A percentile compares a stretch with the other conserved stretches of the same genome.
These are phyloP conservation scores for Earliella scabrosa DNA, from an alignment of 1,284 basidiomycete genomes.

Conservation along the genomic window DNA sequence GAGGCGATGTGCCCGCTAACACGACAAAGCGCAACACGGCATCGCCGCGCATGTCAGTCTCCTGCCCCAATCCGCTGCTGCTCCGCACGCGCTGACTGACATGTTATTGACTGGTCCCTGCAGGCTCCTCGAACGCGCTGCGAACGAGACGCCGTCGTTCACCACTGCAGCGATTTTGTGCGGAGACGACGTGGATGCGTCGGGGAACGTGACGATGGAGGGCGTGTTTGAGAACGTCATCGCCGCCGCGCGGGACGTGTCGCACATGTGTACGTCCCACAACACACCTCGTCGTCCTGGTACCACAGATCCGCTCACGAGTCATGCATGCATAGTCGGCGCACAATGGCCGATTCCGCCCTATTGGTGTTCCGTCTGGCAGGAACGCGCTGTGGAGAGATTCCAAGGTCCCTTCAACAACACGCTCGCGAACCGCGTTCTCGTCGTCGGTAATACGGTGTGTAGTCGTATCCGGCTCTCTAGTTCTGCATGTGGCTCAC, in stretches of 20 bases:
- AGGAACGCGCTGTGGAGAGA: conserved; percentile 26
- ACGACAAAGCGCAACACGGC: not conserved
- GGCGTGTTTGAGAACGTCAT: conserved; percentile 24
- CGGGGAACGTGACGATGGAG: conserved; percentile 7
- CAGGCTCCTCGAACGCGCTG: not conserved
- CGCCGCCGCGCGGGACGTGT: conserved; percentile 12
- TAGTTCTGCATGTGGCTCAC: not conserved
- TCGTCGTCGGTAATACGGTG: conserved; percentile 27
- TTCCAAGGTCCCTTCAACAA: conserved; percentile 30
- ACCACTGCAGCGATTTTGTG: conserved; percentile 16
- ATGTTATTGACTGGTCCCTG: no score
- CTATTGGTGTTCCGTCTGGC: conserved; percentile 20
- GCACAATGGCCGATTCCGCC: conserved; percentile 3
- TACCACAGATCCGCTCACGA: no score
- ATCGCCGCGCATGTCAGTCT: not conserved
- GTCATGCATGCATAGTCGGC: conserved; percentile 8
- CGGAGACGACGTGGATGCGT: conserved; percentile 23
- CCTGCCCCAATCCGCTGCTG: not conserved
- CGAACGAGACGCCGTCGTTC: conserved; percentile 1
- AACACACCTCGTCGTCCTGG: not conserved
- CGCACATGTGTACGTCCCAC: conserved; percentile 25
- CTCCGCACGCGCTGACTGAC: not conserved
- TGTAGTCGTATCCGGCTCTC: not conserved
- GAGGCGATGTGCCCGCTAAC: not conserved
- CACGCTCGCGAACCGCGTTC: conserved; percentile 24